These are phyloP conservation scores for Aspergillus fijiensis DNA, from an alignment of 2,329 filamentous ascomycete species.

Conservation along the genomic window DNA sequence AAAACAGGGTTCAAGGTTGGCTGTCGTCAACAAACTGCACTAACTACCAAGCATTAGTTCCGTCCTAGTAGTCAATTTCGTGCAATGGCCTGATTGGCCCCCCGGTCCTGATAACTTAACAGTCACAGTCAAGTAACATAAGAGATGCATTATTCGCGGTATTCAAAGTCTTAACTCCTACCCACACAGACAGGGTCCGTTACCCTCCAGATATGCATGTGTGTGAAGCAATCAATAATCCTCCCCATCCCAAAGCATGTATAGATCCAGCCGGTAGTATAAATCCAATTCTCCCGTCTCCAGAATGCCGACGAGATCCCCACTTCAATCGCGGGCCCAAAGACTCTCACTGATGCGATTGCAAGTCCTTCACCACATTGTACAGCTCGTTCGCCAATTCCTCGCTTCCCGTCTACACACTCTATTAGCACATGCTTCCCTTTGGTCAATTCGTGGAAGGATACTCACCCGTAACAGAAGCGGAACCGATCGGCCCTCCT, in stretches of 20 bases:
- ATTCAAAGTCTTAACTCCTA: background rate
- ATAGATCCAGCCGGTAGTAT: background rate
- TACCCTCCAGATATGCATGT: background rate
- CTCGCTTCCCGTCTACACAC: slow-evolving; percentile 41
- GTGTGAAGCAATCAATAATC: background rate
- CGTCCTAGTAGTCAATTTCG: background rate
- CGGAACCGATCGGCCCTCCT: slow-evolving; percentile 54
- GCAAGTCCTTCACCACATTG: slow-evolving; percentile 43
- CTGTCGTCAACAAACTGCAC: background rate
- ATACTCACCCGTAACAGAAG: slow-evolving; percentile 57
- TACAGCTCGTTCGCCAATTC: slow-evolving; percentile 50
- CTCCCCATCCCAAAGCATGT: background rate
- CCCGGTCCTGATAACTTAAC: background rate
- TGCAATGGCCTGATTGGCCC: background rate
- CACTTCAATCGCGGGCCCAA: too few species aligned
- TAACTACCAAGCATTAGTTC: background rate
- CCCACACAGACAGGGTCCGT: background rate
- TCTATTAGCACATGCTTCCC: slow-evolving; percentile 5
- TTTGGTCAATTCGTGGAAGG: background rate
- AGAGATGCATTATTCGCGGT: background rate
- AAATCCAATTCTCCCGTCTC: background rate
- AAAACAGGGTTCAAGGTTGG: too few species aligned
- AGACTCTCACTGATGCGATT: slow-evolving; percentile 18
- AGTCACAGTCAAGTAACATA: background rate
- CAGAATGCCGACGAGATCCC: too few species aligned